Conservation (phyloP, 1,284 basidiomycete species). For the Papiliotrema nemorosa region DNA sequence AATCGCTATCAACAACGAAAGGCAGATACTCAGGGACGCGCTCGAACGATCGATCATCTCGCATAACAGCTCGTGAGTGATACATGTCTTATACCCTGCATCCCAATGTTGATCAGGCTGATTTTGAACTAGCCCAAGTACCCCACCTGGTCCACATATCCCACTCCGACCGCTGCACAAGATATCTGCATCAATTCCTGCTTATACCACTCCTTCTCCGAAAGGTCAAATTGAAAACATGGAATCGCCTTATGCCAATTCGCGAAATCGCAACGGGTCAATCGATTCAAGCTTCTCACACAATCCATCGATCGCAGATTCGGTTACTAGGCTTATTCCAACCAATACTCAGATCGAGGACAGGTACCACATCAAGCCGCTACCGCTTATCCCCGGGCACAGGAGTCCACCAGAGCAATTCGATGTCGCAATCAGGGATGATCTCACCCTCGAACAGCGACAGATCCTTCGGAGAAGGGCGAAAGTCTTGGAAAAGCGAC, state of each 20-base stretch:
- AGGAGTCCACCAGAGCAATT: neutral
- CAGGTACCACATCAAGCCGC: slow-evolving; percentile 4
- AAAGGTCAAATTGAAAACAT: too few species aligned
- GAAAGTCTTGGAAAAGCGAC: slow-evolving; percentile 70
- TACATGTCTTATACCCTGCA: too few species aligned
- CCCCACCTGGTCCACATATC: slow-evolving; percentile 7
- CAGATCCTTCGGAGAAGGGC: slow-evolving; percentile 67
- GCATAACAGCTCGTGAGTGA: too few species aligned
- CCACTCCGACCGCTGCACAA: too few species aligned
- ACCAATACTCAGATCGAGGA: neutral
- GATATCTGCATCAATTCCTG: too few species aligned
- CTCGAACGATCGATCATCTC: slow-evolving; percentile 2
- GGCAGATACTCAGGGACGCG: slow-evolving; percentile 11
- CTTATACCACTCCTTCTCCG: too few species aligned
- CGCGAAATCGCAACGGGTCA: too few species aligned
- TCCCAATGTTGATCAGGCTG: too few species aligned
- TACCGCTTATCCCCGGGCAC: slow-evolving; percentile 4
- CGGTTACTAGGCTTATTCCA: slow-evolving; percentile 8
- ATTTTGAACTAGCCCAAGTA: neutral
- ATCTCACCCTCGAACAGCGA: slow-evolving; percentile 63
- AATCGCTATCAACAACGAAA: slow-evolving; percentile 20
- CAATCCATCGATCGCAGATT: slow-evolving; percentile 17
- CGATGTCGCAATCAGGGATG: slow-evolving; percentile 48
- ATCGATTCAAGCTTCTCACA: slow-evolving; percentile 19
- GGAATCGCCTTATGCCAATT: too few species aligned